Conservation (phyloP, 352 stramenopile species). For the Phytopythium oedochilum region DNA sequence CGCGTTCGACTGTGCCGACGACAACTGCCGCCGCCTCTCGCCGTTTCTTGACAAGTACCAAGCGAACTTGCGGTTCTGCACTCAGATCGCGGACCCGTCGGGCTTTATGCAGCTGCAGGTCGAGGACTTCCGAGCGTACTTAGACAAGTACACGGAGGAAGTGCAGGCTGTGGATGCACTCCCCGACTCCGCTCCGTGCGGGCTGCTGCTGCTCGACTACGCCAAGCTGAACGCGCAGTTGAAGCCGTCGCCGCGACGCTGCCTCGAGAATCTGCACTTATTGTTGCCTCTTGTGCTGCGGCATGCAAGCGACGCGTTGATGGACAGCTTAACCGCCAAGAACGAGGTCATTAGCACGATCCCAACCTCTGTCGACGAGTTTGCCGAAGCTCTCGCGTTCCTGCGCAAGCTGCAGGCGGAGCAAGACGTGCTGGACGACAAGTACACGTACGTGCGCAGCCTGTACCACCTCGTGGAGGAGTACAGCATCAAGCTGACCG, state of each 20-base stretch:
- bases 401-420: conserved; percentile 43
- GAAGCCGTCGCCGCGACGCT: conserved; percentile 64
- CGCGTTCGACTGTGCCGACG: conserved; percentile 40
- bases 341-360: conserved; percentile 75
- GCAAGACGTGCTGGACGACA: conserved; percentile 47
- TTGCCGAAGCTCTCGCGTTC: conserved; percentile 52
- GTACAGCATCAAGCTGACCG: conserved; percentile 56
- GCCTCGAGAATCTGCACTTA: conserved; percentile 47
- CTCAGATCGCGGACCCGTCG: conserved; percentile 22
- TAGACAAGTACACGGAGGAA: conserved; percentile 65
- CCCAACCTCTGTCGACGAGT: conserved; percentile 65
- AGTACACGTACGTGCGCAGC: conserved; percentile 45
- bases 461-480: conserved; percentile 69
- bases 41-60: conserved; percentile 75
- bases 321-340: conserved; percentile 41
- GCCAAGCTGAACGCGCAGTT: conserved; percentile 45
- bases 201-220: conserved; percentile 57
- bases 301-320: conserved; percentile 51
- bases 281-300: conserved; percentile 58
- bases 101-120: conserved; percentile 25
- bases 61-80: conserved; percentile 64
- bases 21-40: conserved; percentile 54
- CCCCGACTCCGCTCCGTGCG: conserved; percentile 36
- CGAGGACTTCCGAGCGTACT: conserved; percentile 53
- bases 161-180: conserved; percentile 48